Evolutionary conservation across 23 red algal species (phyloP).

Genomic region (Gracilaria caudata): DNA sequence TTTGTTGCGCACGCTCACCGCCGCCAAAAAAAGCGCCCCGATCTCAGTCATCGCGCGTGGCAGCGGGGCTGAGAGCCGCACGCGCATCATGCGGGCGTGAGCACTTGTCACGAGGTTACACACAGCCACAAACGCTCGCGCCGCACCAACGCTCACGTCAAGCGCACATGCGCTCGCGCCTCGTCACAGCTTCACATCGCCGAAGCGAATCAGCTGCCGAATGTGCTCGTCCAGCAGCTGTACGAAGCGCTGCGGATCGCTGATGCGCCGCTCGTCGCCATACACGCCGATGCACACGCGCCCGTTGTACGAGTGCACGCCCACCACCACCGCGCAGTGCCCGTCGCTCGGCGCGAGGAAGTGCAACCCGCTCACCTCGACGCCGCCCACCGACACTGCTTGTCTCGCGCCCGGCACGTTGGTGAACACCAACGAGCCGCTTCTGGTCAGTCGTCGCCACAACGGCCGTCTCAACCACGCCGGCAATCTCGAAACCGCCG

Average conservation of each 20-base stretch:
- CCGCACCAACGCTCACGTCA: not conserved
- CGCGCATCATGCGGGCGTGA: not conserved
- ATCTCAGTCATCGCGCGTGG: too few relatives aligned
- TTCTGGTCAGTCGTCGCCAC: conserved; percentile 33
- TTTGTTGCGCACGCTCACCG: too few relatives aligned
- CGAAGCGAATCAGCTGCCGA: conserved; percentile 8
- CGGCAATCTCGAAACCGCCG: conserved; percentile 28
- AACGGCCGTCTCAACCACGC: not conserved
- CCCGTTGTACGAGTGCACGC: conserved; percentile 41
- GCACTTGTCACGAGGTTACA: not conserved
- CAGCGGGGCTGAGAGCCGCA: too few relatives aligned
- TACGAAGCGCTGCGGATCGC: conserved; percentile 27
- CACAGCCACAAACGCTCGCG: not conserved
- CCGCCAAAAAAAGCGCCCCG: too few relatives aligned
- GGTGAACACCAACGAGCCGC: conserved; percentile 32
- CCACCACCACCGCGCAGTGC: conserved; percentile 43
- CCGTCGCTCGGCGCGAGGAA: conserved; percentile 63
- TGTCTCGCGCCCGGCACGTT: conserved; percentile 52
- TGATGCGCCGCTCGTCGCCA: conserved; percentile 30
- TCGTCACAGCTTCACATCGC: conserved; percentile 24
- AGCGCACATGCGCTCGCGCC: too few relatives aligned
- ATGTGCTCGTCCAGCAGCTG: conserved; percentile 43
- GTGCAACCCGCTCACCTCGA: conserved; percentile 32
- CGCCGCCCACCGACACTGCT: conserved; percentile 24
- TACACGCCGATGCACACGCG: conserved; percentile 34